Evolutionary conservation across 2,329 filamentous ascomycete species (phyloP).

Genomic region (Epichloe brachyelytri): DNA sequence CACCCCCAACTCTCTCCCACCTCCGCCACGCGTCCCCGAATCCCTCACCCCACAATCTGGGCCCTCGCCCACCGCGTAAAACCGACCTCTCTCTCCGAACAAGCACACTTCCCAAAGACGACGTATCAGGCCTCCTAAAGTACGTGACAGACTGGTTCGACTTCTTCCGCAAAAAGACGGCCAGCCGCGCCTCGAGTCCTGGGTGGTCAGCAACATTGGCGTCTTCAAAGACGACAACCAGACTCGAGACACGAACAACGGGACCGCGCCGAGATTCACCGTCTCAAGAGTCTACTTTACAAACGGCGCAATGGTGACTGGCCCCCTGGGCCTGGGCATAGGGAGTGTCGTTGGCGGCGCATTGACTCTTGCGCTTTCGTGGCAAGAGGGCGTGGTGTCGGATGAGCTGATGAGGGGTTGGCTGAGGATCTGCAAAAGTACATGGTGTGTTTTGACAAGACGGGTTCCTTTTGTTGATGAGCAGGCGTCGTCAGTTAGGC

Average conservation of each 20-base stretch:
- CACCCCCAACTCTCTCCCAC: slow-evolving; percentile 11
- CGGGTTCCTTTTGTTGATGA: slow-evolving; percentile 7
- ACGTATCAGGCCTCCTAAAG: slow-evolving; percentile 27
- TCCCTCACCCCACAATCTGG: slow-evolving; percentile 28
- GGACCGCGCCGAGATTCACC: slow-evolving; percentile 14
- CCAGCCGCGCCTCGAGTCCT: slow-evolving; percentile 27
- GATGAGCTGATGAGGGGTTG: slow-evolving; percentile 24
- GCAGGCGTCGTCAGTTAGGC: too few species aligned
- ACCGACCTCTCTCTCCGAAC: slow-evolving; percentile 20
- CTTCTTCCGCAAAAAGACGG: slow-evolving; percentile 31
- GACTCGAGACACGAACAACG: background rate
- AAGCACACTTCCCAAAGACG: slow-evolving; percentile 26
- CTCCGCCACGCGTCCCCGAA: slow-evolving; percentile 10
- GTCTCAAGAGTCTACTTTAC: slow-evolving; percentile 36
- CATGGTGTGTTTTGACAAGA: slow-evolving; percentile 11
- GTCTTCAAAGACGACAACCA: slow-evolving; percentile 15
- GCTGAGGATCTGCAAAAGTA: slow-evolving; percentile 21
- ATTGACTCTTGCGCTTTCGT: slow-evolving; percentile 31
- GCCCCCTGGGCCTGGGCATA: slow-evolving; percentile 32
- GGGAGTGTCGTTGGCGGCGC: slow-evolving; percentile 29
- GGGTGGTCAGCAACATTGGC: slow-evolving; percentile 42
- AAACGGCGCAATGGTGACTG: slow-evolving; percentile 32
- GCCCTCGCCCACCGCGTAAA: slow-evolving; percentile 22
- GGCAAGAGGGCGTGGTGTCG: slow-evolving; percentile 33
- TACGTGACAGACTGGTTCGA: slow-evolving; percentile 30